Evolutionary conservation across 495 filamentous ascomycete genomes (phyloP), one percentile per base, ranked within the genome.

Genomic region (Daldinia bambusicola): DNA sequence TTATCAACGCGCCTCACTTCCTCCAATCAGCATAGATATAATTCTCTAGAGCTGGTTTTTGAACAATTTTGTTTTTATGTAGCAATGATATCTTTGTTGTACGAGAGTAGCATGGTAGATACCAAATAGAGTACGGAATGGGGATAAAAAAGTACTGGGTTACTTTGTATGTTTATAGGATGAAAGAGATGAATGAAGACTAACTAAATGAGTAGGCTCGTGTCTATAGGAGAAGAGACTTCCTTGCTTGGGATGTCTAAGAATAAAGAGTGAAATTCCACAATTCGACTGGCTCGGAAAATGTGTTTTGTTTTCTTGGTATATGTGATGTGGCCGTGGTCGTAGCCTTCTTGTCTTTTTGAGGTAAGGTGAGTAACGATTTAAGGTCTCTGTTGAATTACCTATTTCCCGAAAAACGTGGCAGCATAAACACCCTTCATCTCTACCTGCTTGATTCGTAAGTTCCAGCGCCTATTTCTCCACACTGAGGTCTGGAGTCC

Each of bases 1-100:
- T 87, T 41, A 65, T 90, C 14, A 90, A 90, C 55, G 84, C 88
- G 10, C 88, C 88, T 55, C 84, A 87, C 61, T 88, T 87, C 45
- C 12, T 48, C 43, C 9, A 16, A 22, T 48, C 43, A 3, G 43
- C 43, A 48, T 48, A 22, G 20, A 48, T 20, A 22, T 48, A 18
- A 8, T 53, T 12, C 10, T 32, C 4, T 22, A 31, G 16, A 53
- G 26, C 6, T n/a, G 22, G 13, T 14, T n/a, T 2, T 14, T 53
- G 50, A 10, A 22, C 32, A 32, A 32, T 53, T 53, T 32, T 32
- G 6, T 53, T 16, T 30, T 6, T 1, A 31, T 32, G 4, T 53
- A 32, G 12, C 32, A 53, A 32, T 32, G 30, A 38, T 3, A 22
- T 36, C 16, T 56, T 56, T 63, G 26, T 32, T 60, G 40, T 55